Conservation (phyloP, 495 filamentous ascomycete genomes). For the Barbatosphaeria neglecta region DNA sequence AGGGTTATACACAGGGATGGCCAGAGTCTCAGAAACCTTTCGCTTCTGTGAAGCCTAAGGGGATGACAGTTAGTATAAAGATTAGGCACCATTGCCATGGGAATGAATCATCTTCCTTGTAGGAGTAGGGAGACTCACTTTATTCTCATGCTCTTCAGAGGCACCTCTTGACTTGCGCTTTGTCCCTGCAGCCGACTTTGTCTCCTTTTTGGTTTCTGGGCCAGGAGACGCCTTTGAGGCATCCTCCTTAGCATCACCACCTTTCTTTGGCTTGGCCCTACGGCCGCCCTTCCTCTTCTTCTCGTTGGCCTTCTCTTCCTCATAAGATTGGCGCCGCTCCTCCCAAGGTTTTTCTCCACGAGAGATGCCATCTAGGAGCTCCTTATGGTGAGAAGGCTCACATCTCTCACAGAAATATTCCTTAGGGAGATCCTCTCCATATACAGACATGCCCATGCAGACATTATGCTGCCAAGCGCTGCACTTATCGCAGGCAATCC, state of each 20-base stretch:
- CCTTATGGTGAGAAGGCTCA: conserved; percentile 66
- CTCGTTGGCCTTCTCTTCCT: conserved; percentile 22
- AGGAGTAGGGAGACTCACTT: background rate
- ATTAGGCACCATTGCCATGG: background rate
- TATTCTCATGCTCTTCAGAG: conserved; percentile 9
- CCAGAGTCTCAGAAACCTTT: conserved; percentile 35
- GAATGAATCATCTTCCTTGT: conserved; percentile 1
- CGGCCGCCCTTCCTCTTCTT: conserved; percentile 36
- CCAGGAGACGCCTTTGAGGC: conserved; percentile 18
- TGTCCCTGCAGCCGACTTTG: conserved; percentile 14
- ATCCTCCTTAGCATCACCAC: conserved; percentile 37
- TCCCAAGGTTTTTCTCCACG: conserved; percentile 84
- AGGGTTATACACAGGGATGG: conserved; percentile 21
- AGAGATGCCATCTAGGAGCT: conserved; percentile 58
- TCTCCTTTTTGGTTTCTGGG: conserved; percentile 23
- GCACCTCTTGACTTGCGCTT: conserved; percentile 20
- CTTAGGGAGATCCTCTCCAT: conserved; percentile 58
- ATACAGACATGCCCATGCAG: conserved; percentile 78
- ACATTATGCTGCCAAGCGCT: conserved; percentile 93
- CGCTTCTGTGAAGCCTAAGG: conserved; percentile 37
- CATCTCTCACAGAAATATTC: conserved; percentile 89
- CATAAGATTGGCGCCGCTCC: conserved; percentile 44
- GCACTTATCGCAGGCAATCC: conserved; percentile 86
- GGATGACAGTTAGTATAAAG: conserved; percentile 5
- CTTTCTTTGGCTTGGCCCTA: conserved; percentile 37